Base-by-base conservation (phyloP, 1,139 yeast species). In the Saccharomyces pastorianus region DNA sequence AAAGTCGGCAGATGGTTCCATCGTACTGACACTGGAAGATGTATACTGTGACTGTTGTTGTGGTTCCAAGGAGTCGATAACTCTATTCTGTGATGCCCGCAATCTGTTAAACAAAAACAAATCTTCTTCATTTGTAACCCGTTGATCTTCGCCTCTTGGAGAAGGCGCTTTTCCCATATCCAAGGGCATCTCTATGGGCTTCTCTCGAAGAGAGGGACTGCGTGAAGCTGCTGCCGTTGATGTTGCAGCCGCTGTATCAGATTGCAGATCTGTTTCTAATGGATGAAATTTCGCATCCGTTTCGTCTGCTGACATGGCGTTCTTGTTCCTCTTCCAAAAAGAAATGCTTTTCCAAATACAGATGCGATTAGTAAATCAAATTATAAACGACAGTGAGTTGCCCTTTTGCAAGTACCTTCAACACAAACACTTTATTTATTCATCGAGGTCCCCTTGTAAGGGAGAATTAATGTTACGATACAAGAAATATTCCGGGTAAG, bases 261-360 rank as follows among this genome's bases (percentile, higher is more conserved):
- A 38, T 38, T 38, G 44, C 44, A 38, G 44, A 4, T 38, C 44
- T 38, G 25, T 20, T 38, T 38, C 44, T 6, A 38, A 38, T 9
- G 44, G 44, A 20, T 38, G 44, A 17, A 17, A 38, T 38, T 38
- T 38, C 44, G 44, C 44, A 38, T 38, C 44, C 25, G 44, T 38
- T 38, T 38, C 44, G 44, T 38, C 44, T 38, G 44, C 44, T 20
- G 44, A 38, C 44, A 38, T 38, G 44, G 44, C 44, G 25, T 38
- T 38, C 26, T 38, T 38, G 11, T 38, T 38, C 44, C n/a, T 20
- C 44, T 38, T 38, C 5, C 44, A 38, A 38, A 38, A 38, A 20
- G 25, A 38, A 38, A 11, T 38, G 3, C 25, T 38, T 5, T 11
- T 38, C 11, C 25, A 34, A 34, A 34, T 17, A 34, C 42, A 38